A percentile compares a stretch with the other conserved stretches of the same genome.
Evolutionary conservation across 1,139 yeast genomes (phyloP).

Genomic region (Candida smagusa): DNA sequence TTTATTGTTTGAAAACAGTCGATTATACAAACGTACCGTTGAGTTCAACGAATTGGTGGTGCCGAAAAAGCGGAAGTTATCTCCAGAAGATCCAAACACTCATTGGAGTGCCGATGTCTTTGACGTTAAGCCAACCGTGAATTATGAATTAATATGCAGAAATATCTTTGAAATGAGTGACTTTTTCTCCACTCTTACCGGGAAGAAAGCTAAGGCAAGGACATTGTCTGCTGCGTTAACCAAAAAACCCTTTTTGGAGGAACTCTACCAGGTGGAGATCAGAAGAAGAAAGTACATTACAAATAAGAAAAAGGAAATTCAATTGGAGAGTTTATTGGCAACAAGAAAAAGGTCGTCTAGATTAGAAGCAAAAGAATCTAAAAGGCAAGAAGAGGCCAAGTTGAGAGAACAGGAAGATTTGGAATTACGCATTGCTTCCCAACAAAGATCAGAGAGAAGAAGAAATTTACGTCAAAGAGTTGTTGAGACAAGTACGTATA

Average conservation of each 20-base stretch:
- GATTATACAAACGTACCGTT: conserved; percentile 40
- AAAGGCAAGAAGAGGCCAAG: conserved; percentile 29
- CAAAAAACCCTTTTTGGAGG: conserved; percentile 20
- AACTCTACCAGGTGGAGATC: conserved; percentile 20
- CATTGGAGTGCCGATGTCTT: conserved; percentile 25
- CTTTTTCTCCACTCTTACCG: conserved; percentile 9
- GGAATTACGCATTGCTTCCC: conserved; percentile 29
- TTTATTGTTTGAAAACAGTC: conserved; percentile 40
- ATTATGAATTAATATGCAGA: conserved; percentile 31
- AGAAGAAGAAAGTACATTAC: conserved; percentile 41
- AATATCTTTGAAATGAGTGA: conserved; percentile 29
- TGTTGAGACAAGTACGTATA: conserved; percentile 14
- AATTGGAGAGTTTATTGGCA: conserved; percentile 44
- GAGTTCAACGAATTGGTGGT: conserved; percentile 30
- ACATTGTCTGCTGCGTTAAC: conserved; percentile 19
- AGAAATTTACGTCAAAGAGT: conserved; percentile 18
- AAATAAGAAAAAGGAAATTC: conserved; percentile 46
- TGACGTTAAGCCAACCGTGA: conserved; percentile 17
- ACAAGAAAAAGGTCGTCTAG: conserved; percentile 30
- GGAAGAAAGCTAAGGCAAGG: conserved; percentile 16
- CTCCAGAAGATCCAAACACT: conserved; percentile 34
- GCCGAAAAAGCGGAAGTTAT: conserved; percentile 38
- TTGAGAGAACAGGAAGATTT: conserved; percentile 31
- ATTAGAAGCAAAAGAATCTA: conserved; percentile 45
- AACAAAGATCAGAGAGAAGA: conserved; percentile 39